These are phyloP conservation scores for Aspergillus glaucus DNA, from an alignment of 2,329 filamentous ascomycete species.

Conservation along the genomic window DNA sequence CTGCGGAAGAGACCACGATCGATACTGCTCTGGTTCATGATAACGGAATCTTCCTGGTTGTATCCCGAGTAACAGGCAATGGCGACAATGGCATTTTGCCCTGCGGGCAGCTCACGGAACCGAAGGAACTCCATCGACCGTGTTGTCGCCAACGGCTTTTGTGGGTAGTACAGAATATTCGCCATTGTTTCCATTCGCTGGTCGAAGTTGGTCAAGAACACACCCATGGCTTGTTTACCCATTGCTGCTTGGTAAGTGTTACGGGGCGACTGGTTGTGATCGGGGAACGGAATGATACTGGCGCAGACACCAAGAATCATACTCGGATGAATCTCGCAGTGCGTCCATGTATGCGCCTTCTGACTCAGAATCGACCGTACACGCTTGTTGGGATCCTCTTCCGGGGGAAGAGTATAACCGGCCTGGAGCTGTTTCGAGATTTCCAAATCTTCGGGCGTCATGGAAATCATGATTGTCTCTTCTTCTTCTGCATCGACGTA, in stretches of 20 bases:
- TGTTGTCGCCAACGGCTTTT: conserved; percentile 93
- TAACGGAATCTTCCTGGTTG: conserved; percentile 99
- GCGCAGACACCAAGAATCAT: conserved; percentile 99
- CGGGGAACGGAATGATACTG: conserved; percentile 98
- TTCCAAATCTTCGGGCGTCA: conserved; percentile 94
- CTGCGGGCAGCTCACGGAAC: conserved; percentile 92
- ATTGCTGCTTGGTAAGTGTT: conserved; percentile 99
- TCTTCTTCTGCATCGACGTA: conserved; percentile 98
- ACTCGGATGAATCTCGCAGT: conserved; percentile 98
- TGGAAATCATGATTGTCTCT: conserved; percentile 97
- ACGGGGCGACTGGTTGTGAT: conserved; percentile 96
- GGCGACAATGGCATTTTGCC: conserved; percentile 96
- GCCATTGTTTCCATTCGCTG: conserved; percentile 99
- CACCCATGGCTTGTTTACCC: conserved; percentile 99
- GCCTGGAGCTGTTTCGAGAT: conserved; percentile 64
- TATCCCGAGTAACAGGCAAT: conserved; percentile 97
- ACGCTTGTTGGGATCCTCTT: conserved; percentile 74
- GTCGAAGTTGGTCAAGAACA: conserved; percentile 95
- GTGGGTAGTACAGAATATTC: conserved; percentile 97
- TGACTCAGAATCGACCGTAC: conserved; percentile 84
- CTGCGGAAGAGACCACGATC: conserved; percentile 95
- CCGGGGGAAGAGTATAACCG: conserved; percentile 54
- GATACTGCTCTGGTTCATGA: conserved; percentile 99
- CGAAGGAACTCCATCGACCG: conserved; percentile 98
- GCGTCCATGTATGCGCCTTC: conserved; percentile 86